Evolutionary conservation across 345 rosid genomes (phyloP).

Genomic region (Citrus medica): DNA sequence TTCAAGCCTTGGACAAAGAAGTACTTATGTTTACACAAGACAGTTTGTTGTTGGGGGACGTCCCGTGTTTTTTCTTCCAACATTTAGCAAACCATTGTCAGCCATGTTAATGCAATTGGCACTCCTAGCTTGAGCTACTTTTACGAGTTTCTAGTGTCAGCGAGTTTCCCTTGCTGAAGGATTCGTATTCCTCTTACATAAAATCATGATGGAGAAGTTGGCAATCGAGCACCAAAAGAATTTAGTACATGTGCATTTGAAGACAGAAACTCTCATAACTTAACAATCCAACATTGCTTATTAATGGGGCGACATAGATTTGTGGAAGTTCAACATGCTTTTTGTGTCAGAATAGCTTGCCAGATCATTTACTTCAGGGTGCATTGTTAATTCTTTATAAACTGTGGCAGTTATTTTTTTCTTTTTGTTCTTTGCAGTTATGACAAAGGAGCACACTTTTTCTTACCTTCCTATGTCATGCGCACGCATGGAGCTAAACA

Average conservation of each 20-base stretch:
- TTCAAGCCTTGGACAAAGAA: background rate
- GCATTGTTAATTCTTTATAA: slow-evolving; percentile 9
- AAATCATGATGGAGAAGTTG: background rate
- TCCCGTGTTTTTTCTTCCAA: background rate
- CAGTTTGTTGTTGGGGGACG: background rate
- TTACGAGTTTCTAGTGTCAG: background rate
- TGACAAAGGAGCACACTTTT: slow-evolving; percentile 87
- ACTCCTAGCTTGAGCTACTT: background rate
- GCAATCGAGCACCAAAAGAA: background rate
- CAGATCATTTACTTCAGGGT: background rate
- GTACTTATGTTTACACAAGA: background rate
- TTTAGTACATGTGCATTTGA: background rate
- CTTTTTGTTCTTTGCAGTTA: slow-evolving; percentile 45
- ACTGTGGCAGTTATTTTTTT: slow-evolving; percentile 5
- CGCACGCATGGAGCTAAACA: slow-evolving; percentile 83
- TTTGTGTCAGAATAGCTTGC: background rate
- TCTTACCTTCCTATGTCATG: slow-evolving; percentile 84
- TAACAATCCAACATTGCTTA: slow-evolving; percentile 3
- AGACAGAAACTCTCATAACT: background rate
- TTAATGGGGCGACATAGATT: background rate
- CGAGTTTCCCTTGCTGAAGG: background rate
- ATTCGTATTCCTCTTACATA: background rate
- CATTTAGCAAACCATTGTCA: background rate
- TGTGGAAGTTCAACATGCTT: background rate
- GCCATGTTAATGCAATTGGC: background rate